Evolutionary conservation across 2,329 filamentous ascomycete genomes (phyloP), one percentile per base, ranked within the genome.

Genomic region (Colletotrichum limetticola): DNA sequence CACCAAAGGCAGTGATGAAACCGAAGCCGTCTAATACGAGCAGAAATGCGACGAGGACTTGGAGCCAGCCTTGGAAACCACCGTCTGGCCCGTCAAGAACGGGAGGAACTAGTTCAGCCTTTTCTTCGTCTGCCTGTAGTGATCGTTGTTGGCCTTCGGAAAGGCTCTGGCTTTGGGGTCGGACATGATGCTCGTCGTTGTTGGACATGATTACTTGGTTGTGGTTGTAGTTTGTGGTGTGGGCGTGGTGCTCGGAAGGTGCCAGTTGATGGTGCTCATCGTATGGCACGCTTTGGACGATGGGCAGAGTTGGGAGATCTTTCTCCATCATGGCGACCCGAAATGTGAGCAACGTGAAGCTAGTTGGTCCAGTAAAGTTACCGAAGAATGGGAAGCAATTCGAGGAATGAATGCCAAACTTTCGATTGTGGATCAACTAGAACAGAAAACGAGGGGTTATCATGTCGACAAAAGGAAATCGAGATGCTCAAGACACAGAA

Each of bases 1-100:
- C 81, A 2, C 85, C 85, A 58, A 86, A 87, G 1, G 83, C 83
- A 67, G 86, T 86, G 19, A 85, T 80, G 76, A 85, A 85, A 56
- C 85, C 85, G 80, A 83, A 85, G 3, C 83, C 83, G 4, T 82
- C 79, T 46, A 85, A 83, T 19, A 85, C 81, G 62, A 84, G 80
- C 7, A 85, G 79, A 79, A 82, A 85, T 7, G 80, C 83, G 77
- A 82, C 79, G 7, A 77, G 77, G 2, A 84, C 83, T 74, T 84
- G 82, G 0, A 78, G 78, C 83, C 83, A 85, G 16, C 79, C 80
- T 16, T 62, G 61, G 19, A 77, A 42, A 8, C 72, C 72, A 11
- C 72, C 72, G 3, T 74, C 72, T 7, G 72, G 69, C 7, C 42
- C 66, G 9, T 66, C 71, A 4, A 16, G 19, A 8, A 12, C 6